Evolutionary conservation across 2,329 filamentous ascomycete genomes (phyloP).

Genomic region (Bimuria novae-zelandiae): DNA sequence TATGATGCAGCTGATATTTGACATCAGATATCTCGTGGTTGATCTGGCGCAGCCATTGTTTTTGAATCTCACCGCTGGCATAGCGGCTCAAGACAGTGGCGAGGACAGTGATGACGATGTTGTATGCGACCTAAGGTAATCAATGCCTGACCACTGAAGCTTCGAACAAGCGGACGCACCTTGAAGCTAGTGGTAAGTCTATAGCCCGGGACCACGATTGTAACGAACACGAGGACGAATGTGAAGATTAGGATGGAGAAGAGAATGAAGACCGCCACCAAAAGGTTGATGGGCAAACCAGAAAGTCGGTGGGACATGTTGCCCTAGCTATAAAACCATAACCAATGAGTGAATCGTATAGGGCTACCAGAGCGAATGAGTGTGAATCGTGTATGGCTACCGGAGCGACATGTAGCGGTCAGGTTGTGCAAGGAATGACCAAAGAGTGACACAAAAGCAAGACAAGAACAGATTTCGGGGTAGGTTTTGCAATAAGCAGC

Average conservation of each 20-base stretch:
- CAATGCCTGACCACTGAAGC: neutral
- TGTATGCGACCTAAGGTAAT: slow-evolving; percentile 6
- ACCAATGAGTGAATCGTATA: neutral
- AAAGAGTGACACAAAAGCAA: slow-evolving; percentile 1
- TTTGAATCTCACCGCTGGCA: slow-evolving; percentile 10
- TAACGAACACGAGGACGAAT: slow-evolving; percentile 1
- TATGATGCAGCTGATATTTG: slow-evolving; percentile 7
- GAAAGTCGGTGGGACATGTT: slow-evolving; percentile 8
- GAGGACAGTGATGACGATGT: slow-evolving; percentile 6
- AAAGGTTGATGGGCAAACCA: slow-evolving; percentile 1
- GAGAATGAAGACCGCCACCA: slow-evolving; percentile 4
- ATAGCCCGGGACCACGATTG: slow-evolving; percentile 1
- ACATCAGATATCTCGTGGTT: slow-evolving; percentile 13
- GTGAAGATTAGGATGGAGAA: slow-evolving; percentile 4
- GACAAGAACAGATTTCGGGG: neutral
- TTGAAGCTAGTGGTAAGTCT: slow-evolving; percentile 10
- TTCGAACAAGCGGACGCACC: neutral
- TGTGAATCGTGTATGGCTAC: neutral
- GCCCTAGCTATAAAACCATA: slow-evolving; percentile 2
- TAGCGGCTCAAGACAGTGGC: slow-evolving; percentile 7
- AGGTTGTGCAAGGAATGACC: neutral
- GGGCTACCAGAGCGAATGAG: slow-evolving; percentile 4
- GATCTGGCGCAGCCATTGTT: slow-evolving; percentile 11
- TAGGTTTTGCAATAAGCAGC: too few relatives aligned
- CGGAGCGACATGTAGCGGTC: neutral